Evolutionary conservation across 352 stramenopile species (phyloP).

Genomic region (Blastocystis sp.): DNA sequence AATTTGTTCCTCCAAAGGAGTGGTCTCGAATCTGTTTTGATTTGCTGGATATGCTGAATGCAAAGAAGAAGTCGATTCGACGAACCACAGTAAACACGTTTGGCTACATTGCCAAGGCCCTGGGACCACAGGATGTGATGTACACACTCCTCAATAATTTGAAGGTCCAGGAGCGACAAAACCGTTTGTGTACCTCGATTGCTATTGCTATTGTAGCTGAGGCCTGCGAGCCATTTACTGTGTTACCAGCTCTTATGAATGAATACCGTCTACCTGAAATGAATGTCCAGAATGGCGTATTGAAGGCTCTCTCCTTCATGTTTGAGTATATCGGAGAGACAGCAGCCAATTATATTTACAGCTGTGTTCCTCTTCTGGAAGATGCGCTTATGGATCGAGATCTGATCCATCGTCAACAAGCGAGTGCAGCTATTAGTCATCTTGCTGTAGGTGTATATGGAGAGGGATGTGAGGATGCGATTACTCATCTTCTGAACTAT

Average conservation of each 20-base stretch:
- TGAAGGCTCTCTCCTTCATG: constrained; percentile 99
- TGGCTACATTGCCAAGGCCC: constrained; percentile 96
- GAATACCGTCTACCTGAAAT: constrained; percentile 96
- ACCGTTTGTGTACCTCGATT: constrained; percentile 96
- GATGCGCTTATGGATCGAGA: constrained; percentile 97
- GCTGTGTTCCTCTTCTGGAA: constrained; percentile 90
- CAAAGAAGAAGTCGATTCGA: constrained; percentile 95
- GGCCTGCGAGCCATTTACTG: constrained; percentile 95
- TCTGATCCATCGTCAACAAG: constrained; percentile 90
- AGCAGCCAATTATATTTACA: constrained; percentile 98
- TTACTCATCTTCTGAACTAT: constrained; percentile 95
- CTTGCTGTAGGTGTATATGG: constrained; percentile 87
- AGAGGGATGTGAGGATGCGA: constrained; percentile 91
- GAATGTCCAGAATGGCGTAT: constrained; percentile 98
- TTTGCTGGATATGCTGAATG: constrained; percentile 95
- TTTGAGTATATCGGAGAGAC: constrained; percentile 99
- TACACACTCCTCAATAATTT: constrained; percentile 97
- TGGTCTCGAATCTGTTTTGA: constrained; percentile 99
- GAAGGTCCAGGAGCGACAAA: constrained; percentile 96
- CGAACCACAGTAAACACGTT: constrained; percentile 96
- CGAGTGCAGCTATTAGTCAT: constrained; percentile 92
- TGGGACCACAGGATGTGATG: constrained; percentile 95
- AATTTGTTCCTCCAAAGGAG: constrained; percentile 93
- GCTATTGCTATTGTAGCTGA: constrained; percentile 98
- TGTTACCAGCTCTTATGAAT: constrained; percentile 97